Evolutionary conservation across 78 protist genomes (phyloP).

Genomic region (Polysphondylium violaceum): DNA sequence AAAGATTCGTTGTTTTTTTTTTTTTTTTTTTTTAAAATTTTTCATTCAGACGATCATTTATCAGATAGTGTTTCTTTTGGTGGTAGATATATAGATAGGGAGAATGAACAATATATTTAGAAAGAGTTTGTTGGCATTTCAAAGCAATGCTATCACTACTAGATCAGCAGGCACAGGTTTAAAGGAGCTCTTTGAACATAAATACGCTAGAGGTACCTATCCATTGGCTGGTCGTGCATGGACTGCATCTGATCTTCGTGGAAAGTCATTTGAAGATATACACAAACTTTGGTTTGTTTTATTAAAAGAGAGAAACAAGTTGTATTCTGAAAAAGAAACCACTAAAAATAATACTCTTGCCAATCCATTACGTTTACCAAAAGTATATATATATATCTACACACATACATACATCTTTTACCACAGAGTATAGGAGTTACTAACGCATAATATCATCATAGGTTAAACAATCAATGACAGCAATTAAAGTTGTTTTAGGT

Average conservation of each 20-base stretch:
- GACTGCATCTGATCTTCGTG: slow-evolving; percentile 83
- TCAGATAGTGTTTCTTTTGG: background rate
- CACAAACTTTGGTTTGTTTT: slow-evolving; percentile 88
- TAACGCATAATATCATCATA: background rate
- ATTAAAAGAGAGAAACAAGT: slow-evolving; percentile 82
- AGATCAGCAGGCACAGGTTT: slow-evolving; percentile 6
- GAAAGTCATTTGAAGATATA: slow-evolving; percentile 81
- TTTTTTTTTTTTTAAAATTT: too few species aligned
- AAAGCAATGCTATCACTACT: background rate
- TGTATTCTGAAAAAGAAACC: slow-evolving; percentile 37
- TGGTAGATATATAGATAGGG: background rate
- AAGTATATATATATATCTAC: slow-evolving; percentile 9
- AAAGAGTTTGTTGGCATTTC: background rate
- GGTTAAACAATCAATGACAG: slow-evolving; percentile 63
- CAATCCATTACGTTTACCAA: slow-evolving; percentile 56
- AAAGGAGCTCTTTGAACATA: slow-evolving; percentile 66
- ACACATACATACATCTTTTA: background rate
- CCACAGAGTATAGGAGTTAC: background rate
- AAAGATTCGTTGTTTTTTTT: background rate
- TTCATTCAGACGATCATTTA: background rate
- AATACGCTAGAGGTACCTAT: slow-evolving; percentile 38
- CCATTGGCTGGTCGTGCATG: slow-evolving; percentile 77
- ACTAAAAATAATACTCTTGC: background rate
- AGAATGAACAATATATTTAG: background rate
- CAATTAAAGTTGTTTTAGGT: slow-evolving; percentile 60